These are phyloP conservation scores for Colletotrichum siamense DNA, from an alignment of 2,329 filamentous ascomycete genomes.

Conservation along the genomic window DNA sequence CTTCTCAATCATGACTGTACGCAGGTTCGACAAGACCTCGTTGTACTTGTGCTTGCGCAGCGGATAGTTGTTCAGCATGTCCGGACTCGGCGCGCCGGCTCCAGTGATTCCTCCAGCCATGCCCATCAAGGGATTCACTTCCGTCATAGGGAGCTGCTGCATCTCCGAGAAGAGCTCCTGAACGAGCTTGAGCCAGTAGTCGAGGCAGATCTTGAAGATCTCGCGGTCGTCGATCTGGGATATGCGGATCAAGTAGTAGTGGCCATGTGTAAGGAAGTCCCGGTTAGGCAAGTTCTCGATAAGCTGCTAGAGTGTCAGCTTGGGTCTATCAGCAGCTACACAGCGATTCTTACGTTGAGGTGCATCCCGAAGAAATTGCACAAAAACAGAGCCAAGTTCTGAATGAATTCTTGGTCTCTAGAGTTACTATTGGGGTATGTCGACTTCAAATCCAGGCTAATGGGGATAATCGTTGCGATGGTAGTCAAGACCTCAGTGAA, in stretches of 20 bases:
- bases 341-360: slow-evolving; percentile 65
- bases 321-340: slow-evolving; percentile 8
- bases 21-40: slow-evolving; percentile 90
- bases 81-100: slow-evolving; percentile 84
- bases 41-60: slow-evolving; percentile 98
- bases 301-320: slow-evolving; percentile 55
- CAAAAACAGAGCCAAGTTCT: slow-evolving; percentile 93
- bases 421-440: slow-evolving; percentile 93
- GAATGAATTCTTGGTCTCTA: slow-evolving; percentile 95
- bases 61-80: slow-evolving; percentile 85
- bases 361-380: slow-evolving; percentile 98
- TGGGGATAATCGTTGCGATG: slow-evolving; percentile 90
- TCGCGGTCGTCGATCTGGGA: slow-evolving; percentile 98
- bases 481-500: slow-evolving; percentile 96
- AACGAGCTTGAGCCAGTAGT: slow-evolving; percentile 99
- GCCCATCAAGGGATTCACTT: slow-evolving; percentile 87
- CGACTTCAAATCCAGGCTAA: slow-evolving; percentile 86
- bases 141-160: slow-evolving; percentile 92
- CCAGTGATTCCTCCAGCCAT: slow-evolving; percentile 77
- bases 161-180: slow-evolving; percentile 99
- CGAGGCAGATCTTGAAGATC: slow-evolving; percentile 98
- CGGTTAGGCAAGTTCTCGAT: slow-evolving; percentile 96
- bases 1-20: slow-evolving; percentile 99
- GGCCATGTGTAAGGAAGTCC: slow-evolving; percentile 93
- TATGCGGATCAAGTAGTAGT: slow-evolving; percentile 98